Evolutionary conservation across 352 stramenopile genomes (phyloP).

Genomic region (Lagenidium giganteum): DNA sequence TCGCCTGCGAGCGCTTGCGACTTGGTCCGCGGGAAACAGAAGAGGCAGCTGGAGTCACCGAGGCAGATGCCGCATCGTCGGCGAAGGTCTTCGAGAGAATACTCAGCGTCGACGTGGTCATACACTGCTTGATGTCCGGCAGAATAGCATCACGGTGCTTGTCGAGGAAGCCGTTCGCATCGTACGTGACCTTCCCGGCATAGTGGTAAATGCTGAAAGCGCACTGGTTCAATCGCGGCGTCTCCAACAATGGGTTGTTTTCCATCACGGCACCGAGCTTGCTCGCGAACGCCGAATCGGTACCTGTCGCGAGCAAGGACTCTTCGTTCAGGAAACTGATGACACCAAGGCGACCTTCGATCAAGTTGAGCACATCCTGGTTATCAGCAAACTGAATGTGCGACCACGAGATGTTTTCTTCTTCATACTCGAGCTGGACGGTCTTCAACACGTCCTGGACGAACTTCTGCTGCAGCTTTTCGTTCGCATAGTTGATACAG

Average conservation of each 20-base stretch:
- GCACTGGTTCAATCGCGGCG: conserved; percentile 73
- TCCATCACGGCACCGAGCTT: conserved; percentile 87
- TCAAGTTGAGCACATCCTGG: conserved; percentile 87
- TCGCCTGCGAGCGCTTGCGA: conserved; percentile 45
- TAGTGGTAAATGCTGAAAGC: conserved; percentile 87
- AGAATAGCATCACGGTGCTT: conserved; percentile 84
- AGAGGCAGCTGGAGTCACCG: background rate
- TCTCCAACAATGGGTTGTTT: conserved; percentile 83
- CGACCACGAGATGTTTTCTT: conserved; percentile 89
- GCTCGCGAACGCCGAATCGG: conserved; percentile 81
- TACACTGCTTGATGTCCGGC: conserved; percentile 82
- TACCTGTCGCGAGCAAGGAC: conserved; percentile 76
- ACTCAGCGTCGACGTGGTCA: conserved; percentile 57
- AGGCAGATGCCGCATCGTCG: conserved; percentile 22
- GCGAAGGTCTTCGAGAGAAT: conserved; percentile 75
- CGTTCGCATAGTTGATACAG: conserved; percentile 93
- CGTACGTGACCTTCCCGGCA: conserved; percentile 82
- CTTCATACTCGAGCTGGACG: conserved; percentile 87
- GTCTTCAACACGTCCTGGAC: conserved; percentile 91
- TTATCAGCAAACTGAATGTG: conserved; percentile 90
- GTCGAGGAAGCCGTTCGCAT: conserved; percentile 75
- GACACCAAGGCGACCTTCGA: conserved; percentile 85
- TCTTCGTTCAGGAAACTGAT: conserved; percentile 91
- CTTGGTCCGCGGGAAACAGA: conserved; percentile 3
- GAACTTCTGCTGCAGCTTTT: conserved; percentile 89